phyloP scores from a whole-genome alignment of 768 basidiomycete species.

The Pleurotus tuber-regium region DNA sequence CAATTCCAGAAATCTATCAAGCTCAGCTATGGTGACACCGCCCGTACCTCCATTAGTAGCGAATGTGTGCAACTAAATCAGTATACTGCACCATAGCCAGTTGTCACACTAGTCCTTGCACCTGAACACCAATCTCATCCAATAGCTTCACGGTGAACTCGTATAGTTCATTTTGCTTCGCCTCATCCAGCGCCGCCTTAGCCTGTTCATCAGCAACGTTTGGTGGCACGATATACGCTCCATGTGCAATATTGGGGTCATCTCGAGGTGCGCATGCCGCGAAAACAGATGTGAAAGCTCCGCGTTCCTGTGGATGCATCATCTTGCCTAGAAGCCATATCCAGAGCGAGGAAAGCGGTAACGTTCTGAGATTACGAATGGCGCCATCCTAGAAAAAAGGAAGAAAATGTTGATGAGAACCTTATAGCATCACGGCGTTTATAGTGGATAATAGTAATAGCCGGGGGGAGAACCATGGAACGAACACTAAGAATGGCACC shows the following conservation, averaged over 20 bases:
- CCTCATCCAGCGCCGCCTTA: conserved; percentile 27
- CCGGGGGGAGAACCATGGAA: conserved; percentile 10
- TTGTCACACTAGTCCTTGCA: neutral
- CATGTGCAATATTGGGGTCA: conserved; percentile 31
- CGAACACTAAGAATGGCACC: conserved; percentile 24
- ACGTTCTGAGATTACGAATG: conserved; percentile 17
- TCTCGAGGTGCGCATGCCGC: conserved; percentile 18
- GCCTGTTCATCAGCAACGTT: conserved; percentile 24
- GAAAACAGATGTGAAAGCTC: conserved; percentile 20
- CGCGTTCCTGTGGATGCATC: conserved; percentile 21
- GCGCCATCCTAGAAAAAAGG: conserved; percentile 15
- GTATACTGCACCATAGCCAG: no score
- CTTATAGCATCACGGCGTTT: no score
- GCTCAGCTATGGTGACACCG: no score
- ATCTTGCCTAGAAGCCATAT: conserved; percentile 20
- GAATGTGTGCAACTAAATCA: no score
- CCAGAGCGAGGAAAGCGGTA: conserved; percentile 20
- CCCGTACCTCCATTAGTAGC: no score
- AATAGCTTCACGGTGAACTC: conserved; percentile 29
- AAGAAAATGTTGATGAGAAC: neutral
- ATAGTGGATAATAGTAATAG: no score
- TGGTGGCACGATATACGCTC: conserved; percentile 34
- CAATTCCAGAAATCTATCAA: no score
- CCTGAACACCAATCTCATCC: conserved; percentile 18
- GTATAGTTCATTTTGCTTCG: conserved; percentile 37